phyloP scores from a whole-genome alignment of 306 rosid species.

The Castanopsis chinensis region DNA sequence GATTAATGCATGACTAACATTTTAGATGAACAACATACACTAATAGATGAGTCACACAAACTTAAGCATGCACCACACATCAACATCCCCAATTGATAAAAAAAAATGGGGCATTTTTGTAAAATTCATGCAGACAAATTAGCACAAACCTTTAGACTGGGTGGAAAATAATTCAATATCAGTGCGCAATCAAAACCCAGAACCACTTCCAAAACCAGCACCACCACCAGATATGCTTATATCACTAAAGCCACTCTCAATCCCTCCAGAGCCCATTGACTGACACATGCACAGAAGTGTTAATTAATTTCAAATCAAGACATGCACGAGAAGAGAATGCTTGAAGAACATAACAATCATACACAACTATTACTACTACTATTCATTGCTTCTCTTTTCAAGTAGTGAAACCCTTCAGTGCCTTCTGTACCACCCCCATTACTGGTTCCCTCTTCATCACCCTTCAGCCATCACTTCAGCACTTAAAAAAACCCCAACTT shows the following conservation, averaged over 20 bases:
- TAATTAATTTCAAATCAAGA: no score
- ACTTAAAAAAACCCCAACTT: constrained; percentile 24
- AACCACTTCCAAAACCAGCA: constrained; percentile 79
- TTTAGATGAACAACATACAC: background rate
- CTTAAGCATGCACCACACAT: constrained; percentile 4
- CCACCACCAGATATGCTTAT: constrained; percentile 76
- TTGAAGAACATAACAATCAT: no score
- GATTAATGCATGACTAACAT: background rate
- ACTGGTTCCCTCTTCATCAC: constrained; percentile 36
- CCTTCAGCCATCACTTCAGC: constrained; percentile 51
- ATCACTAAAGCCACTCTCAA: constrained; percentile 73
- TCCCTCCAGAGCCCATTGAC: constrained; percentile 91
- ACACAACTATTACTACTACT: background rate
- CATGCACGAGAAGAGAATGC: no score
- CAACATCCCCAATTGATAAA: constrained; percentile 53
- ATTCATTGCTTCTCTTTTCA: constrained; percentile 30
- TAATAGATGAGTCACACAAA: background rate
- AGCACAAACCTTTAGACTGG: no score
- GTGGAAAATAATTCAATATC: no score
- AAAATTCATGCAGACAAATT: no score
- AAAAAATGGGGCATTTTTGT: constrained; percentile 46
- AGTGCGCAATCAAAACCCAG: constrained; percentile 25
- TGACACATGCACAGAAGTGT: background rate
- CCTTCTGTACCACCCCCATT: constrained; percentile 35
- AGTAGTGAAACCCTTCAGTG: constrained; percentile 26